phyloP scores from a whole-genome alignment of 148 eudicot genomes.

The Chenopodium quinoa region DNA sequence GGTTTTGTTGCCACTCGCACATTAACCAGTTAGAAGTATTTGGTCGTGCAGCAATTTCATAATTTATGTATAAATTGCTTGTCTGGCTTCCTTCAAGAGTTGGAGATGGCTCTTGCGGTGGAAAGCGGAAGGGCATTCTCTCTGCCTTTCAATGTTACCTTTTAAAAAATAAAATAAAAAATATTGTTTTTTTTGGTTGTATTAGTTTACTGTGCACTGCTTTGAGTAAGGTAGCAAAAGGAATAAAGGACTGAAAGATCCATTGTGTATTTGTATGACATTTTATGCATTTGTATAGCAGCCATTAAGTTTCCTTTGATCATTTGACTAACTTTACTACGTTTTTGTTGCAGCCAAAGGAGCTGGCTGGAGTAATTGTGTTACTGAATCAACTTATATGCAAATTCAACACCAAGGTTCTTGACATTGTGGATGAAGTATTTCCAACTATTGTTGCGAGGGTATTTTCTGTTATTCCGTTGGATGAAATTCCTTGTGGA shows the following conservation, averaged over 20 bases:
- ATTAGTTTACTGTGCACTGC: not conserved
- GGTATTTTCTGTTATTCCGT: conserved; percentile 67
- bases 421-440: conserved; percentile 65
- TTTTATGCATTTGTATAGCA: conserved; percentile 1
- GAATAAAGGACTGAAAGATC: not conserved
- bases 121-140: not conserved
- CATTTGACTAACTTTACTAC: conserved; percentile 21
- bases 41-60: not conserved
- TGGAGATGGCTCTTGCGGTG: not conserved
- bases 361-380: conserved; percentile 75
- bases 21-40: not conserved
- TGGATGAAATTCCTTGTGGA: conserved; percentile 64
- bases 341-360: conserved; percentile 68
- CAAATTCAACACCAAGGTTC: conserved; percentile 66
- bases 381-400: conserved; percentile 90
- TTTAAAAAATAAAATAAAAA: not conserved
- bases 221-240: not conserved
- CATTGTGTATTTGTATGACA: not conserved
- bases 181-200: not conserved
- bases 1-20: not conserved
- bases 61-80: not conserved
- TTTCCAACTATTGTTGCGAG: conserved; percentile 78
- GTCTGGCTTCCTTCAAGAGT: not conserved
- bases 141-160: not conserved
- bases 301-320: not conserved